Conservation (phyloP, 73 alveolate genomes). For the Paramecium biaurelia region DNA sequence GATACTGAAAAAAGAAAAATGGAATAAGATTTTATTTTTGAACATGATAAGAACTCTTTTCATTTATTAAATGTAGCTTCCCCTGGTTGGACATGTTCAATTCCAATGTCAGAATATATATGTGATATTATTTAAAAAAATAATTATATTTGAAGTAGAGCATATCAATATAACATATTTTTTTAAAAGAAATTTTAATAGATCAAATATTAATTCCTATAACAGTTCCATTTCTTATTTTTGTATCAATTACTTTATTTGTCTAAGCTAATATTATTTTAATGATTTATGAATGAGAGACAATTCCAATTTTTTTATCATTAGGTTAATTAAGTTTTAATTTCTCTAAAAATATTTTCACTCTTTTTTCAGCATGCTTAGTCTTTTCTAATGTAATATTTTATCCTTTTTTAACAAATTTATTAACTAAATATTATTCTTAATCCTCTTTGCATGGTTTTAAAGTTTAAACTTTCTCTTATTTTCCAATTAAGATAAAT, state of each 20-base stretch:
- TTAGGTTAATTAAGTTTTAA: not conserved
- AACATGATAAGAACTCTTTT: slow-evolving; percentile 50
- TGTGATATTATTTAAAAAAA: slow-evolving; percentile 64
- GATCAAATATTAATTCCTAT: not conserved
- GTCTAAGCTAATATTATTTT: not conserved
- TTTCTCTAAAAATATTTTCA: not conserved
- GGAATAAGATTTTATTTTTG: slow-evolving; percentile 29
- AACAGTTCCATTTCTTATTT: not conserved
- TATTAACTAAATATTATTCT: not conserved
- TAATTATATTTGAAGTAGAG: not conserved
- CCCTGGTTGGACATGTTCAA: slow-evolving; percentile 90
- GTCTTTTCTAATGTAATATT: not conserved
- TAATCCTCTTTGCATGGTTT: not conserved
- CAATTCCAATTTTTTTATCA: not conserved
- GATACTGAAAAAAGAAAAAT: not conserved
- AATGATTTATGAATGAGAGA: slow-evolving; percentile 16
- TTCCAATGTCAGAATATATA: slow-evolving; percentile 73
- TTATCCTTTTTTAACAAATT: not conserved
- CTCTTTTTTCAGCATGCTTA: not conserved
- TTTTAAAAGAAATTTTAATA: not conserved
- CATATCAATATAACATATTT: not conserved
- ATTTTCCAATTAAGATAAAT: not conserved
- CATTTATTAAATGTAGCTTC: slow-evolving; percentile 82
- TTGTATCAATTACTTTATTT: not conserved
- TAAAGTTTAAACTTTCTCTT: not conserved